These are phyloP conservation scores for Zygnema circumcarinatum DNA, from an alignment of 139 green algal species.

Conservation along the genomic window DNA sequence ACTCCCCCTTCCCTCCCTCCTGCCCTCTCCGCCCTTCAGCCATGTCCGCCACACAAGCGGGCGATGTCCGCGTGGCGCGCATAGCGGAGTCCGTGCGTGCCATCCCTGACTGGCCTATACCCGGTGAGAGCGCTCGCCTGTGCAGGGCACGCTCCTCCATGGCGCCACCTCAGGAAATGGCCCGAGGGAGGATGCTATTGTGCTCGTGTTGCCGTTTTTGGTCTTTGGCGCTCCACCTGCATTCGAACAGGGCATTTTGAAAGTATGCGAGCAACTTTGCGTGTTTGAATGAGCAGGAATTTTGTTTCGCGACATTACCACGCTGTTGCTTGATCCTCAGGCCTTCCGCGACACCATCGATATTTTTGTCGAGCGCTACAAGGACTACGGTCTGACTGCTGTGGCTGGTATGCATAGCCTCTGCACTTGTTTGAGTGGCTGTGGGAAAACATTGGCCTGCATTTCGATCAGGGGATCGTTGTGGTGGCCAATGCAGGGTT, in stretches of 20 bases:
- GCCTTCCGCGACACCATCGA: constrained; percentile 63
- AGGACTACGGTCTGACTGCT: constrained; percentile 18
- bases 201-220: not conserved
- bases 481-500: too few species aligned
- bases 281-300: constrained; percentile 73
- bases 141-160: not conserved
- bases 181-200: not conserved
- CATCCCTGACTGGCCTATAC: constrained; percentile 58
- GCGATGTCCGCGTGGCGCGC: constrained; percentile 32
- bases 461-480: not conserved
- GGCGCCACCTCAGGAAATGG: not conserved
- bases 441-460: not conserved
- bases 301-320: constrained; percentile 96
- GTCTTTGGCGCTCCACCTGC: too few species aligned
- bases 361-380: constrained; percentile 61
- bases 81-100: constrained; percentile 38
- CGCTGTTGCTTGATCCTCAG: constrained; percentile 83
- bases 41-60: constrained; percentile 32
- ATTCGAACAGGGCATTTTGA: too few species aligned
- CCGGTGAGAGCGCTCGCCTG: constrained; percentile 14
- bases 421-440: not conserved
- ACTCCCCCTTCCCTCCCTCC: not conserved
- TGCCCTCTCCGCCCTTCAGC: not conserved
- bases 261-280: not conserved
- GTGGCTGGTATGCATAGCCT: constrained; percentile 32